A percentile compares a stretch with the other conserved stretches of the same genome.
These are phyloP conservation scores for Hypsizygus ulmarius DNA, from an alignment of 1,284 basidiomycete species.

Conservation along the genomic window DNA sequence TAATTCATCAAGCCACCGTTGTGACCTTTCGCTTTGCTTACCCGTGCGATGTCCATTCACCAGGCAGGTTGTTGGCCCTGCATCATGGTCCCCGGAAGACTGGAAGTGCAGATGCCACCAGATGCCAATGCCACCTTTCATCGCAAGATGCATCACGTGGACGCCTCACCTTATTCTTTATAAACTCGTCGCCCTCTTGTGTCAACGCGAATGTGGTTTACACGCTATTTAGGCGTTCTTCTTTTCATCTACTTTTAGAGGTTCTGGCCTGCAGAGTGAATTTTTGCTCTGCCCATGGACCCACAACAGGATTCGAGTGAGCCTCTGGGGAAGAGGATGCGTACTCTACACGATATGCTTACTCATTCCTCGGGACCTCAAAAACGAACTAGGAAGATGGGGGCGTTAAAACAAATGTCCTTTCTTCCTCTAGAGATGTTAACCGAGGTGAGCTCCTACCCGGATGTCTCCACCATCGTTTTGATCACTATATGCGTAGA, in stretches of 20 bases:
- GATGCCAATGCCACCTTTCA: slow-evolving; percentile 6
- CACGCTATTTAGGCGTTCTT: slow-evolving; percentile 8
- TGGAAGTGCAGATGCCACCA: slow-evolving; percentile 7
- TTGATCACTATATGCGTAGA: slow-evolving; percentile 12
- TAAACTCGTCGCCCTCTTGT: slow-evolving; percentile 9
- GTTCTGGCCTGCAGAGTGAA: neutral
- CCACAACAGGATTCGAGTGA: slow-evolving; percentile 1
- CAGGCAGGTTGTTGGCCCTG: slow-evolving; percentile 11
- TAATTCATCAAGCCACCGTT: slow-evolving; percentile 1
- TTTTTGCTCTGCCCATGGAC: slow-evolving; percentile 7
- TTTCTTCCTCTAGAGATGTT: slow-evolving; percentile 21
- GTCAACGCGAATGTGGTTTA: slow-evolving; percentile 11
- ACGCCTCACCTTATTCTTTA: slow-evolving; percentile 15
- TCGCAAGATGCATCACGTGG: slow-evolving; percentile 17
- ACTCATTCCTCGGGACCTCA: neutral
- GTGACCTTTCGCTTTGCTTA: slow-evolving; percentile 6
- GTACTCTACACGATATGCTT: neutral
- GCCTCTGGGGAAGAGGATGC: slow-evolving; percentile 4
- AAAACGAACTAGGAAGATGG: slow-evolving; percentile 10
- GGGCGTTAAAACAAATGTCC: slow-evolving; percentile 13
- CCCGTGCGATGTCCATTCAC: slow-evolving; percentile 2
- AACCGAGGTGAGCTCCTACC: slow-evolving; percentile 19
- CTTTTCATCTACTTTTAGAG: neutral
- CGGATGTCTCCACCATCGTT: neutral
- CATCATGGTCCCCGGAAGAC: slow-evolving; percentile 16